These are phyloP conservation scores for Hysterangium stoloniferum DNA, from an alignment of 768 basidiomycete genomes.

Conservation along the genomic window DNA sequence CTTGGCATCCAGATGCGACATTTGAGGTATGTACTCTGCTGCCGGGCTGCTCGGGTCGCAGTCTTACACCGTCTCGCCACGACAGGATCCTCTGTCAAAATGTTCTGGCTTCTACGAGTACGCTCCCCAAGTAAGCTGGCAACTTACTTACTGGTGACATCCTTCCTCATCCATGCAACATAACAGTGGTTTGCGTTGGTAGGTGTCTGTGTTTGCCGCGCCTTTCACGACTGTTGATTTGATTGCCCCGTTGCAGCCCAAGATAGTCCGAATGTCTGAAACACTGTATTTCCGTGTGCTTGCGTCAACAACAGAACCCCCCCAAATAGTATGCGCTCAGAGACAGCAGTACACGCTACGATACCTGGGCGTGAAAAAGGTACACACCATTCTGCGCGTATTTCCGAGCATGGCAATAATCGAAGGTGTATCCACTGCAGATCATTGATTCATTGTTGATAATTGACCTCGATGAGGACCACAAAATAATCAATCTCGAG, in stretches of 20 bases:
- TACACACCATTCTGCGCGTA: slow-evolving; percentile 16
- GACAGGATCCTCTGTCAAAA: slow-evolving; percentile 41
- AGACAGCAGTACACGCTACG: slow-evolving; percentile 54
- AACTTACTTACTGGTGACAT: not conserved
- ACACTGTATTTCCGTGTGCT: slow-evolving; percentile 46
- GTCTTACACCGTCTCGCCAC: not conserved
- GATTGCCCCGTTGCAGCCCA: slow-evolving; percentile 33
- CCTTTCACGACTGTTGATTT: not conserved
- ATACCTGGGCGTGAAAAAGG: slow-evolving; percentile 44
- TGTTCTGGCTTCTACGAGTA: slow-evolving; percentile 45
- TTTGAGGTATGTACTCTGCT: slow-evolving; percentile 37
- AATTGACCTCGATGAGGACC: slow-evolving; percentile 58
- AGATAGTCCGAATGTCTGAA: slow-evolving; percentile 43
- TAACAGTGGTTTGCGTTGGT: slow-evolving; percentile 48
- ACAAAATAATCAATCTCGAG: slow-evolving; percentile 49
- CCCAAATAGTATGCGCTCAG: slow-evolving; percentile 52
- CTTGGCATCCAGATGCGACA: slow-evolving; percentile 45
- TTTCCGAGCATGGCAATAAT: not conserved
- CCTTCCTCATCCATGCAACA: slow-evolving; percentile 1
- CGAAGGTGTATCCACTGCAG: slow-evolving; percentile 26
- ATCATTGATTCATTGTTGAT: slow-evolving; percentile 50
- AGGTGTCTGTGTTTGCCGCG: slow-evolving; percentile 13
- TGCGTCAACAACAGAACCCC: slow-evolving; percentile 50
- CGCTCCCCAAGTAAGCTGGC: slow-evolving; percentile 42
- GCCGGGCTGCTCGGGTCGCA: not conserved